phyloP scores from a whole-genome alignment of 2,329 filamentous ascomycete genomes.

The Penicillium sp. region DNA sequence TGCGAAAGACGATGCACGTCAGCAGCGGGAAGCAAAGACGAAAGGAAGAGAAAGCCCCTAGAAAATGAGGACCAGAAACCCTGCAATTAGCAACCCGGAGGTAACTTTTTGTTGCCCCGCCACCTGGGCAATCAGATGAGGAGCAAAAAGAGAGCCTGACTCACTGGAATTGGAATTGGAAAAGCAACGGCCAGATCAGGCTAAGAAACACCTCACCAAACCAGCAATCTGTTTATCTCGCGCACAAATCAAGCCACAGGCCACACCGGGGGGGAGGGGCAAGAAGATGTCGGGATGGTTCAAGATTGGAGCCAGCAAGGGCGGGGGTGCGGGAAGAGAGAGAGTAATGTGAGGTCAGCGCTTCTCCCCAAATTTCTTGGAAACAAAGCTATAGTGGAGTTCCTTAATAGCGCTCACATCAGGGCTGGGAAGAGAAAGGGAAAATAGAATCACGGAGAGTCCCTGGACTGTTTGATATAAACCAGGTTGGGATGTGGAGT shows the following conservation, averaged over 20 bases:
- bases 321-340: constrained; percentile 9
- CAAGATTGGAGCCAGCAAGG: constrained; percentile 2
- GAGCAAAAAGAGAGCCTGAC: not conserved
- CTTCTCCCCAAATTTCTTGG: constrained; percentile 17
- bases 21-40: not conserved
- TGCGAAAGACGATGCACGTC: not conserved
- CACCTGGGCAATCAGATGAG: not conserved
- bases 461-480: not conserved
- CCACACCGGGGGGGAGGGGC: constrained; percentile 4
- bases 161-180: not conserved
- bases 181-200: not conserved
- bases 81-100: not conserved
- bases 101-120: not conserved
- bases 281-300: constrained; percentile 2
- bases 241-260: not conserved
- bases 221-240: not conserved
- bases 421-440: not conserved
- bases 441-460: not conserved
- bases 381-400: constrained; percentile 23
- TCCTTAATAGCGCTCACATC: constrained; percentile 31
- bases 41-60: not conserved
- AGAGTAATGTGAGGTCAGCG: constrained; percentile 18
- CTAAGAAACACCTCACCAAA: not conserved
- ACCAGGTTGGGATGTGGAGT: not conserved
- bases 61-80: not conserved